These are phyloP conservation scores for Circinella minor DNA, from an alignment of 371 early-diverging fungal genomes.

Conservation along the genomic window DNA sequence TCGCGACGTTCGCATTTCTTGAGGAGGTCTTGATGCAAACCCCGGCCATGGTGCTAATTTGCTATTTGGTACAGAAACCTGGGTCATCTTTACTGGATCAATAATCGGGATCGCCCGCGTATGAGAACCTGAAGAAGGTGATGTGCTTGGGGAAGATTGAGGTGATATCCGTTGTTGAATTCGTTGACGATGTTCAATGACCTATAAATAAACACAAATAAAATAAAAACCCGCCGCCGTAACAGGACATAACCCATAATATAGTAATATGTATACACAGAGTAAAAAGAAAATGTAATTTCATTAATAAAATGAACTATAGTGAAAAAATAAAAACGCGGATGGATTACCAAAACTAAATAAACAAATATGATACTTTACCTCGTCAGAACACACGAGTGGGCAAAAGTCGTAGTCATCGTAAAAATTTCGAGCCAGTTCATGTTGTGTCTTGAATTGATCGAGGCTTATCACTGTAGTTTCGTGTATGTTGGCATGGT, in stretches of 20 bases:
- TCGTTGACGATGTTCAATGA: constrained; percentile 45
- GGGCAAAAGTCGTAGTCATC: constrained; percentile 55
- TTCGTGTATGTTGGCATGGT: neutral
- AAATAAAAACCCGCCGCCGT: neutral
- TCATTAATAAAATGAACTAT: neutral
- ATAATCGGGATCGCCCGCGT: constrained; percentile 50
- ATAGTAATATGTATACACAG: no score
- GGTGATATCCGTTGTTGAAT: constrained; percentile 50
- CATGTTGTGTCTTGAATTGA: constrained; percentile 43
- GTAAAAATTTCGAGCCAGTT: constrained; percentile 53
- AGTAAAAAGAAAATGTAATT: neutral
- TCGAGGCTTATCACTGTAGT: constrained; percentile 30
- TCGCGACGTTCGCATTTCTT: constrained; percentile 5
- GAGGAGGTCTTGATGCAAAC: constrained; percentile 10
- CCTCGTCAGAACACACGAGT: constrained; percentile 33
- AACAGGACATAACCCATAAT: no score
- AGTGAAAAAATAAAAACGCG: neutral
- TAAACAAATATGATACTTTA: neutral
- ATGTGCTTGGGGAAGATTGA: constrained; percentile 42
- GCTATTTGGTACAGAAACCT: constrained; percentile 34
- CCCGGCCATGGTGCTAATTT: constrained; percentile 19
- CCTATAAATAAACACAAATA: constrained; percentile 15
- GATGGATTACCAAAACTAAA: no score
- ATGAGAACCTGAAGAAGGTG: constrained; percentile 35
- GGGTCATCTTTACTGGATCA: constrained; percentile 46